Evolutionary conservation across 2,329 filamentous ascomycete genomes (phyloP), one percentile per base, ranked within the genome.

Genomic region (Ophiostoma tasmaniense): DNA sequence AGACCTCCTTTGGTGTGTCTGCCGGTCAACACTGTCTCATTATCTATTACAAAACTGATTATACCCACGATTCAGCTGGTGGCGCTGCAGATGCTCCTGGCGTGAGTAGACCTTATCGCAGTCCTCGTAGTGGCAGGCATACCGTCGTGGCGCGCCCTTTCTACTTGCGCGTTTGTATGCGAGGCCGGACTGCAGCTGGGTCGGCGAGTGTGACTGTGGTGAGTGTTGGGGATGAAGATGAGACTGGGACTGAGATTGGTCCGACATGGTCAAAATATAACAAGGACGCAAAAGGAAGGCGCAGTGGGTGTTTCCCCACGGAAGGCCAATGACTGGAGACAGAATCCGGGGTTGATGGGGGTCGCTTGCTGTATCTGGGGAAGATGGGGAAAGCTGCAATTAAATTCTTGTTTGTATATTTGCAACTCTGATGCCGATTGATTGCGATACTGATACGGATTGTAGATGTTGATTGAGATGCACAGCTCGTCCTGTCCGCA

Each of bases 61-160:
- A n/a, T n/a, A n/a, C n/a, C n/a, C n/a, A 61, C 55, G 91, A 76
- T 94, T 94, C 75, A 94, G 77, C 79, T 93, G 90, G 78, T 94
- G 91, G 66, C 91, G 83, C 78, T 93, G 91, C 69, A 94, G 82
- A 79, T 94, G 91, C 77, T 94, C 91, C 10, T 90, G 90, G 71
- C 91, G 83, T 68, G 90, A 92, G 77, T 94, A 94, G 70, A 89
- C 84, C 82, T 93, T 93, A 72, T 89, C 89, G 77, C 91, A 95
- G 87, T 84, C 76, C 89, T 86, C 25, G 87, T 85, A 64, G 61
- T 64, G 61, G 78, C 91, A 94, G 70, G 81, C 78, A 73, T 89
- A 90, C 68, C 80, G 79, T 30, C 81, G 79, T 11, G 81, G 79
- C 1, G 83, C 83, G 39, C 81, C 81, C 70, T 82, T 83, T 35